Conservation (phyloP, 2,329 filamentous ascomycete species). For the Stemphylium lycopersici region DNA sequence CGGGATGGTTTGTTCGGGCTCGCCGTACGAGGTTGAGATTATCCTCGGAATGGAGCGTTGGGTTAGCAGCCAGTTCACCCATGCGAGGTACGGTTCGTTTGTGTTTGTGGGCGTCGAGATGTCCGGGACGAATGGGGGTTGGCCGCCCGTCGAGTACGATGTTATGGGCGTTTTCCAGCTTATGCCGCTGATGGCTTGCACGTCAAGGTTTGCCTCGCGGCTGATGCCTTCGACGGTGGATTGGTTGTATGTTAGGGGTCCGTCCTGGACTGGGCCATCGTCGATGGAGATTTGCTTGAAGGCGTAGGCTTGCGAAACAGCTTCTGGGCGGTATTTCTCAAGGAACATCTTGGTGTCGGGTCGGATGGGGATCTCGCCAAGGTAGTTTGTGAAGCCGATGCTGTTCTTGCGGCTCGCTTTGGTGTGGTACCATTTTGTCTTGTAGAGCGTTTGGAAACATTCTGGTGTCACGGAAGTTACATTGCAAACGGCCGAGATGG, state of each 20-base stretch:
- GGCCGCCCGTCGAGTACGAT: slow-evolving; percentile 66
- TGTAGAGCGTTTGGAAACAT: slow-evolving; percentile 62
- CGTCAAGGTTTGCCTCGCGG: slow-evolving; percentile 68
- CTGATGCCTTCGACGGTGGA: slow-evolving; percentile 41
- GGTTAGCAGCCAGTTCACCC: slow-evolving; percentile 64
- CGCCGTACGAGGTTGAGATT: slow-evolving; percentile 70
- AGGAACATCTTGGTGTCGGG: slow-evolving; percentile 65
- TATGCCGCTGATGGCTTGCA: slow-evolving; percentile 65
- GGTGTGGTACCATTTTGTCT: slow-evolving; percentile 60
- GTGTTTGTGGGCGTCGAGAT: slow-evolving; percentile 55
- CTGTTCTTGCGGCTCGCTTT: slow-evolving; percentile 53
- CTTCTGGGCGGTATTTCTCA: slow-evolving; percentile 59
- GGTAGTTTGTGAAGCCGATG: slow-evolving; percentile 57
- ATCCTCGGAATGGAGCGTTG: slow-evolving; percentile 65
- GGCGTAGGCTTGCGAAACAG: slow-evolving; percentile 54
- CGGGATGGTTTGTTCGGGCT: slow-evolving; percentile 69
- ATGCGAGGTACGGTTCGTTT: slow-evolving; percentile 73
- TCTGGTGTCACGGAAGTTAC: slow-evolving; percentile 59
- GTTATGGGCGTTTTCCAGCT: slow-evolving; percentile 61
- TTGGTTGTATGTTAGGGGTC: slow-evolving; percentile 44
- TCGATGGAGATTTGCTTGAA: slow-evolving; percentile 66
- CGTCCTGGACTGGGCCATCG: slow-evolving; percentile 58
- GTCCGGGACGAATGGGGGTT: slow-evolving; percentile 60
- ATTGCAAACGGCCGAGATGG: slow-evolving; percentile 56
- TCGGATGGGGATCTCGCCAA: slow-evolving; percentile 58